Conservation (phyloP, 1,139 yeast genomes). For the Hyphopichia buzzinii region DNA sequence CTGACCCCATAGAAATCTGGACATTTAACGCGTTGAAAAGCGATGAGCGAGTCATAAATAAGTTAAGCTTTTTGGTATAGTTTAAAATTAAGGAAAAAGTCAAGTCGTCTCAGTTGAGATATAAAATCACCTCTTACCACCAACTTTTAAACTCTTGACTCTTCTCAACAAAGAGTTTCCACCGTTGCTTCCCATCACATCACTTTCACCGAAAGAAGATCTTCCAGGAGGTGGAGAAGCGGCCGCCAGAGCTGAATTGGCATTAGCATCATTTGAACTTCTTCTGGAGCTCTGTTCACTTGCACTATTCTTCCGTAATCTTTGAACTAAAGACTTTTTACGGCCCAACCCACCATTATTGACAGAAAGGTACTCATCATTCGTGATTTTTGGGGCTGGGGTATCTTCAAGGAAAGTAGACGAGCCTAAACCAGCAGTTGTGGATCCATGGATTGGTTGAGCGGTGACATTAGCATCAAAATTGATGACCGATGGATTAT, state of each 20-base stretch:
- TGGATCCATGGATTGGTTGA: conserved; percentile 77
- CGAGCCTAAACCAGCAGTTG: conserved; percentile 86
- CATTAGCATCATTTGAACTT: conserved; percentile 30
- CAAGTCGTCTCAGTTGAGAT: too few species aligned
- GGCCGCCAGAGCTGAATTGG: conserved; percentile 4
- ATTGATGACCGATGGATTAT: conserved; percentile 53
- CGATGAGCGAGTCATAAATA: too few species aligned
- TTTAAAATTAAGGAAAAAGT: too few species aligned
- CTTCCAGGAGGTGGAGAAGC: conserved; percentile 5
- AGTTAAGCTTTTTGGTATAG: too few species aligned
- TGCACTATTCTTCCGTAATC: conserved; percentile 50
- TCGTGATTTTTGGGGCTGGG: conserved; percentile 66
- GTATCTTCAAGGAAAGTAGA: conserved; percentile 95
- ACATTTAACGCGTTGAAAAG: too few species aligned
- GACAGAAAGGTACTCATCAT: conserved; percentile 26
- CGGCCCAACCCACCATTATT: conserved; percentile 50
- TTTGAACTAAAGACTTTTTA: conserved; percentile 74
- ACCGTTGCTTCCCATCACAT: conserved; percentile 26
- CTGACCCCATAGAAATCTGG: too few species aligned
- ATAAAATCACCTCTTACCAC: conserved; percentile 32
- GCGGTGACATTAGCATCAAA: conserved; percentile 72
- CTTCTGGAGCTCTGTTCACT: conserved; percentile 34
- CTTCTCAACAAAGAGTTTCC: conserved; percentile 65
- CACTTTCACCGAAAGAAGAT: conserved; percentile 20
- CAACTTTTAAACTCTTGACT: conserved; percentile 84